Percentiles rank a stretch among this genome's conserved stretches.
Evolutionary conservation across 352 stramenopile genomes (phyloP).

Genomic region (Globisporangium perplexum): DNA sequence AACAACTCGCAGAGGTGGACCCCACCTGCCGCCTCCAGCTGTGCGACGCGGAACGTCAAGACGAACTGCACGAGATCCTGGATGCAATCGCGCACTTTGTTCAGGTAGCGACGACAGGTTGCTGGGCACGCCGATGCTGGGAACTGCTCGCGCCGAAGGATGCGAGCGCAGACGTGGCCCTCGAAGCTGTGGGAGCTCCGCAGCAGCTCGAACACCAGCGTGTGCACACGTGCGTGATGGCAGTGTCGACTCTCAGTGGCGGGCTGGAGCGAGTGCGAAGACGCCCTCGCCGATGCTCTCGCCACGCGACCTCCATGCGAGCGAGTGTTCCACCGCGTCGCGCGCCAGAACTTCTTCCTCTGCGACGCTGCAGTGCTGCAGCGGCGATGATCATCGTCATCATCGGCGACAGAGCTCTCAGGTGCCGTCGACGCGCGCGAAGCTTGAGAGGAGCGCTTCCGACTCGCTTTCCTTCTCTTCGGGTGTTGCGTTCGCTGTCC

Average conservation of each 20-base stretch:
- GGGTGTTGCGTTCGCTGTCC: background rate
- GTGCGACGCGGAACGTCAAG: conserved; percentile 18
- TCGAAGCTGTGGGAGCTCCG: conserved; percentile 18
- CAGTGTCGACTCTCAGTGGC: background rate
- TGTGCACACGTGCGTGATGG: background rate
- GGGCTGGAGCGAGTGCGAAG: background rate
- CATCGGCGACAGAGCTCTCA: background rate
- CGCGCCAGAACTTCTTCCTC: background rate
- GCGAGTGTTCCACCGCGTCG: background rate
- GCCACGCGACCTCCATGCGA: background rate
- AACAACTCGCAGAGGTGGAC: background rate
- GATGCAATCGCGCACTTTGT: conserved; percentile 25
- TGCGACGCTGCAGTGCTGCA: background rate
- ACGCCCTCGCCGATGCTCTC: background rate
- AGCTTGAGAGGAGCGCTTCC: background rate
- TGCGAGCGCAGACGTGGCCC: conserved; percentile 18
- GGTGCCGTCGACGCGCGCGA: background rate
- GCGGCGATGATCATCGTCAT: background rate
- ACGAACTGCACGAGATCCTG: conserved; percentile 29
- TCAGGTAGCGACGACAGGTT: conserved; percentile 17
- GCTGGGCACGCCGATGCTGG: background rate
- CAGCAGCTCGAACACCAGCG: conserved; percentile 16
- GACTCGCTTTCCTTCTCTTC: background rate
- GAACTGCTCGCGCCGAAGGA: conserved; percentile 11
- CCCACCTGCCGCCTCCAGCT: conserved; percentile 5